These are phyloP conservation scores for Thraustotheca clavata DNA, from an alignment of 352 stramenopile species.

Conservation along the genomic window DNA sequence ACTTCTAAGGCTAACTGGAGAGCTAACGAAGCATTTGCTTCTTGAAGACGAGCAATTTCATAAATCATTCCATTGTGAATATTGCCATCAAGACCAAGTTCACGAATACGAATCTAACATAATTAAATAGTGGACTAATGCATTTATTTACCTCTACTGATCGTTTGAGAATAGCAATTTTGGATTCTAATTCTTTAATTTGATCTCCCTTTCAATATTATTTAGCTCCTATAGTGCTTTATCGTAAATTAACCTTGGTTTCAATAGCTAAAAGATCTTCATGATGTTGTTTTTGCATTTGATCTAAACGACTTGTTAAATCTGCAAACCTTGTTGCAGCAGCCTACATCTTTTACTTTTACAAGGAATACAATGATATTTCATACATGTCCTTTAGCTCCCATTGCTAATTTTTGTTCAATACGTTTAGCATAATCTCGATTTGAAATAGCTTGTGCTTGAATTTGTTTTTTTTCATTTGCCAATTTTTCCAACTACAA, in stretches of 20 bases:
- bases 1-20: constrained; percentile 51
- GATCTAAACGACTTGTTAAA: constrained; percentile 34
- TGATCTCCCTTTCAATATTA: constrained; percentile 24
- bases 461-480: constrained; percentile 59
- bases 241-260: constrained; percentile 1
- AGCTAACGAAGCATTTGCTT: constrained; percentile 48
- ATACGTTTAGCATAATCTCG: constrained; percentile 81
- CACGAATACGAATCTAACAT: constrained; percentile 35
- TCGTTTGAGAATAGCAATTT: constrained; percentile 58
- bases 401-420: constrained; percentile 74
- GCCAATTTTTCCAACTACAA: constrained; percentile 62
- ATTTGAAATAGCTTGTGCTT: constrained; percentile 73
- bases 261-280: constrained; percentile 26
- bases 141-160: constrained; percentile 39
- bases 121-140: neutral
- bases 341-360: neutral
- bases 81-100: constrained; percentile 54
- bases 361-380: neutral
- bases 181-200: constrained; percentile 35
- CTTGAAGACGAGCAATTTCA: constrained; percentile 63
- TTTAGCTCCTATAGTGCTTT: neutral
- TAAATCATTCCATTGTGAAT: constrained; percentile 67
- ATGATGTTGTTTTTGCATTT: constrained; percentile 30
- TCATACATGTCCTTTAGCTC: constrained; percentile 44
- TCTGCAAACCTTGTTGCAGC: constrained; percentile 40